These are phyloP conservation scores for Alternaria postmessia DNA, from an alignment of 2,329 filamentous ascomycete genomes.

Conservation along the genomic window DNA sequence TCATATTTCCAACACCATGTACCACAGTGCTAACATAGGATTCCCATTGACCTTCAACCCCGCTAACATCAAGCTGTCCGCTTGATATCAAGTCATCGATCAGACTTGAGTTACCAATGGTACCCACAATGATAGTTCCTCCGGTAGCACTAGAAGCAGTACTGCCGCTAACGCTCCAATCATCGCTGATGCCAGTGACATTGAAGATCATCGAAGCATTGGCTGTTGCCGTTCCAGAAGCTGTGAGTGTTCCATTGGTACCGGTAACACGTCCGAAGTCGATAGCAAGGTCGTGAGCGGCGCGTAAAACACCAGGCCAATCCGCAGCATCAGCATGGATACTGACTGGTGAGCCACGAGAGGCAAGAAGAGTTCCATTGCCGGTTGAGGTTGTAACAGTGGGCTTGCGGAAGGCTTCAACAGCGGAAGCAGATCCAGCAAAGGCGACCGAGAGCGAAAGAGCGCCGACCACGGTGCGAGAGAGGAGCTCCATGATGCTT, in stretches of 20 bases:
- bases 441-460: slow-evolving; percentile 36
- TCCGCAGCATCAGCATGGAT: slow-evolving; percentile 56
- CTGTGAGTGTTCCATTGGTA: slow-evolving; percentile 63
- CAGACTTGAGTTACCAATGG: slow-evolving; percentile 69
- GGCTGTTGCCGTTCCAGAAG: slow-evolving; percentile 62
- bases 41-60: slow-evolving; percentile 72
- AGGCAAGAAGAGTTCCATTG: slow-evolving; percentile 49
- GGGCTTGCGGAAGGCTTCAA: slow-evolving; percentile 56
- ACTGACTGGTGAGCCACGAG: slow-evolving; percentile 38
- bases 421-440: slow-evolving; percentile 38
- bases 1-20: slow-evolving; percentile 64
- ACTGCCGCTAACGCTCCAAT: slow-evolving; percentile 43
- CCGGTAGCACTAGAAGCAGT: slow-evolving; percentile 15
- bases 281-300: slow-evolving; percentile 70
- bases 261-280: slow-evolving; percentile 78
- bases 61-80: slow-evolving; percentile 65
- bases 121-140: slow-evolving; percentile 71
- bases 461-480: slow-evolving; percentile 34
- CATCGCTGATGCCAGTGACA: slow-evolving; percentile 48
- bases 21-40: slow-evolving; percentile 70
- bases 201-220: slow-evolving; percentile 55
- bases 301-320: slow-evolving; percentile 73
- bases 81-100: slow-evolving; percentile 66
- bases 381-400: slow-evolving; percentile 57
- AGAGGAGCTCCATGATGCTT: slow-evolving; percentile 41